Evolutionary conservation across 2,329 filamentous ascomycete genomes (phyloP).

Genomic region (Fusarium vanettenii): DNA sequence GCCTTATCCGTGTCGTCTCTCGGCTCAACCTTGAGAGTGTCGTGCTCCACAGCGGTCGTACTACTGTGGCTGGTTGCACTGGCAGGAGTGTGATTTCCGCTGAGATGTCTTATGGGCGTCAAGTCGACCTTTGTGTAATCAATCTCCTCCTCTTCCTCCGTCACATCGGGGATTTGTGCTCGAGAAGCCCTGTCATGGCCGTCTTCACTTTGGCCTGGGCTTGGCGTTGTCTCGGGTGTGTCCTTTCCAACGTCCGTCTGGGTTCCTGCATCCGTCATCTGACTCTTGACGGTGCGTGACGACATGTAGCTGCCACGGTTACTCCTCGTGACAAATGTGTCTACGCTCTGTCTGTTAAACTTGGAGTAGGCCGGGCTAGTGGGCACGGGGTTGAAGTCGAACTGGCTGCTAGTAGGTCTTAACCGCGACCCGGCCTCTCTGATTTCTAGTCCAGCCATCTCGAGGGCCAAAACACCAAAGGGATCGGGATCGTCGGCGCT

Average conservation of each 20-base stretch:
- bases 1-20: conserved; percentile 41
- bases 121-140: conserved; percentile 71
- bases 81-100: conserved; percentile 42
- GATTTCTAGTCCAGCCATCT: conserved; percentile 89
- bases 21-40: conserved; percentile 37
- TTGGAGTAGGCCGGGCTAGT: conserved; percentile 76
- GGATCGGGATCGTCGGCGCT: conserved; percentile 87
- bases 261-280: conserved; percentile 76
- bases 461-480: conserved; percentile 89
- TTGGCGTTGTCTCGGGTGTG: conserved; percentile 67
- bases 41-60: conserved; percentile 32
- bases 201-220: conserved; percentile 65
- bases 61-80: conserved; percentile 38
- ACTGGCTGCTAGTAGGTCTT: conserved; percentile 80
- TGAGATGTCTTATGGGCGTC: conserved; percentile 60
- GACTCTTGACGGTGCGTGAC: conserved; percentile 74
- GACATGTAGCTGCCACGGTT: conserved; percentile 82
- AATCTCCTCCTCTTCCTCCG: conserved; percentile 64
- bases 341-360: conserved; percentile 74
- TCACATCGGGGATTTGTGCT: conserved; percentile 51
- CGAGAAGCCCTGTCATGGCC: conserved; percentile 56
- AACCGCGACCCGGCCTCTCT: conserved; percentile 82
- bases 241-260: conserved; percentile 66
- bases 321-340: conserved; percentile 69
- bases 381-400: conserved; percentile 83